phyloP scores from a whole-genome alignment of 345 rosid species.

The Hibiscus syriacus region DNA sequence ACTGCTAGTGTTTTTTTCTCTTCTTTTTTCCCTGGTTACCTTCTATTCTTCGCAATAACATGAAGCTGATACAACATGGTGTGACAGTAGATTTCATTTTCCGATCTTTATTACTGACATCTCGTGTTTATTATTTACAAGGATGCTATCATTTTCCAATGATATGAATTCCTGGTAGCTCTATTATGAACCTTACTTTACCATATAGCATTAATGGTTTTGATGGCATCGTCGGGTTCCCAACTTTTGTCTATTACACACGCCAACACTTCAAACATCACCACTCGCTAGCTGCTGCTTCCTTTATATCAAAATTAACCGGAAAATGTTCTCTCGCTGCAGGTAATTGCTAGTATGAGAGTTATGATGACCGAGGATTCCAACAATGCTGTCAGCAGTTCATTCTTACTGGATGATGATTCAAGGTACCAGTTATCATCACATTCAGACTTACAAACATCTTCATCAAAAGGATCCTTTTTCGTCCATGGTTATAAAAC shows the following conservation, averaged over 20 bases:
- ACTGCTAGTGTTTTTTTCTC: background rate
- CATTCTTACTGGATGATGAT: constrained; percentile 86
- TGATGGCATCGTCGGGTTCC: background rate
- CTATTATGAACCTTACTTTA: background rate
- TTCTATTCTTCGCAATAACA: background rate
- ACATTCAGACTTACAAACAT: background rate
- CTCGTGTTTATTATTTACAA: background rate
- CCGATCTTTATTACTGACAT: background rate
- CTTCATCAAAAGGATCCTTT: background rate
- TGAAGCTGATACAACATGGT: background rate
- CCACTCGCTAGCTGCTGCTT: background rate
- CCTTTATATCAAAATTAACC: background rate
- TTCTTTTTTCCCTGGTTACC: too few relatives aligned
- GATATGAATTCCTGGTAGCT: background rate
- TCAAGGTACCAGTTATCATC: constrained; percentile 44
- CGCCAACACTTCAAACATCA: background rate
- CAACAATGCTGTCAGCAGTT: constrained; percentile 56
- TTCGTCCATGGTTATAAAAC: background rate
- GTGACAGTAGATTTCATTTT: background rate
- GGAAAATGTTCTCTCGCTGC: constrained; percentile 17
- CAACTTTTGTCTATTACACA: background rate
- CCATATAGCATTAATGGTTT: background rate
- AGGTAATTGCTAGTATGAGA: constrained; percentile 86
- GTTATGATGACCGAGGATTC: too few relatives aligned
- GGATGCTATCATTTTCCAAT: background rate